A percentile compares a stretch with the other conserved stretches of the same genome.
These are phyloP conservation scores for Penicillium sp. DNA, from an alignment of 2,329 filamentous ascomycete genomes.

Conservation along the genomic window DNA sequence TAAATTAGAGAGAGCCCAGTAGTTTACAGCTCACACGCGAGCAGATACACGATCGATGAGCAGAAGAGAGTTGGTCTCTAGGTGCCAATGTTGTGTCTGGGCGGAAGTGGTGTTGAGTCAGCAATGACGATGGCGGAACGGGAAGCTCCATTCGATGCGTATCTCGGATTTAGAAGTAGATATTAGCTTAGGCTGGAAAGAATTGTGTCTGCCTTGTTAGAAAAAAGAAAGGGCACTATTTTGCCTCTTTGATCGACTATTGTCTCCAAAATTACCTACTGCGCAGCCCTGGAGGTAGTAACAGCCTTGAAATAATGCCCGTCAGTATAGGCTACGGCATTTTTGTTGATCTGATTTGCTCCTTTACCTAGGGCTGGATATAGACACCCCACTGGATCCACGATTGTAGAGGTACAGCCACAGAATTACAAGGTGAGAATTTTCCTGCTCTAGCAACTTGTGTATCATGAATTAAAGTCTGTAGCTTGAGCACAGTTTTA, in stretches of 20 bases:
- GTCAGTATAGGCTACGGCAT: conserved; percentile 7
- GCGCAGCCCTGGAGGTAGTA: neutral
- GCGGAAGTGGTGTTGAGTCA: conserved; percentile 20
- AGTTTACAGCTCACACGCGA: neutral
- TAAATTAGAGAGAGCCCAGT: neutral
- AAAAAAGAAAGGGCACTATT: neutral
- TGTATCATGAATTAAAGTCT: neutral
- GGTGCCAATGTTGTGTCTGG: conserved; percentile 11
- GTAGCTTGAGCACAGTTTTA: neutral
- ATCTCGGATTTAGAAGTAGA: neutral
- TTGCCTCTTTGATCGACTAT: neutral
- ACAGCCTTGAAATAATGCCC: neutral
- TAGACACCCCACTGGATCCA: neutral
- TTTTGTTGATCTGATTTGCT: conserved; percentile 5
- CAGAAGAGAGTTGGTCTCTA: conserved; percentile 1
- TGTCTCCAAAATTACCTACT: neutral
- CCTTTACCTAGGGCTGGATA: neutral
- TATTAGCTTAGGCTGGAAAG: neutral
- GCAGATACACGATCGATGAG: conserved; percentile 3
- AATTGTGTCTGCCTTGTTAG: conserved; percentile 9
- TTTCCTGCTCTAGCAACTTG: neutral
- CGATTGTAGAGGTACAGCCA: neutral
- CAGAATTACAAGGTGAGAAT: neutral
- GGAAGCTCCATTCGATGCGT: neutral
- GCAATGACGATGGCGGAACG: conserved; percentile 19